phyloP scores from a whole-genome alignment of 805 yeast species.

The Ogataea methylovora region DNA sequence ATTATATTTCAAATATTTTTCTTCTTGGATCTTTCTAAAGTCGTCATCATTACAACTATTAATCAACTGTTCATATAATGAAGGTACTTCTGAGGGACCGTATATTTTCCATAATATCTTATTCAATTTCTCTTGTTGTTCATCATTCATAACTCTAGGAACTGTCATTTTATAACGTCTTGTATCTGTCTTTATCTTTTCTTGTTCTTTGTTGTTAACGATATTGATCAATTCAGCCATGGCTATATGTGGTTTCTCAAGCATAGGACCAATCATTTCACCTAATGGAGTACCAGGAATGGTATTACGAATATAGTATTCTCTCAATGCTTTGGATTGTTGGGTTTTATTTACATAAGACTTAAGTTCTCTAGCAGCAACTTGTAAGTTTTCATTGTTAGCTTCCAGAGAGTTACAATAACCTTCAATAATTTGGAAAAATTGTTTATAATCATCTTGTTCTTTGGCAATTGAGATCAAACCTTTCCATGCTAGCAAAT shows the following conservation, averaged over 20 bases:
- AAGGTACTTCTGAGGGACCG: constrained; percentile 42
- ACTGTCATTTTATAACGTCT: constrained; percentile 43
- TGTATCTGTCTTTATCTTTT: constrained; percentile 29
- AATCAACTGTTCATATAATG: constrained; percentile 47
- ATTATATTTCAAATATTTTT: constrained; percentile 48
- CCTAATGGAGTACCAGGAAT: constrained; percentile 53
- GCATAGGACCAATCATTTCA: constrained; percentile 38
- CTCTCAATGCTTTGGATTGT: constrained; percentile 27
- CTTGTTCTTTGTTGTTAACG: constrained; percentile 31
- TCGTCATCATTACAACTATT: constrained; percentile 50
- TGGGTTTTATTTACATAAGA: constrained; percentile 28
- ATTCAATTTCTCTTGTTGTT: constrained; percentile 30
- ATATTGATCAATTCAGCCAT: constrained; percentile 36
- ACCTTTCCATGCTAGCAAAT: constrained; percentile 79
- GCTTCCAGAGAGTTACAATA: constrained; percentile 34
- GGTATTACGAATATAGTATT: constrained; percentile 40
- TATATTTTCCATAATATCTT: constrained; percentile 40
- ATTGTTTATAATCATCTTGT: constrained; percentile 30
- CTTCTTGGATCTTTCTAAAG: constrained; percentile 51
- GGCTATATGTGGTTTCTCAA: constrained; percentile 40
- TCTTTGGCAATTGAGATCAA: constrained; percentile 39
- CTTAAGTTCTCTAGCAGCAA: constrained; percentile 39
- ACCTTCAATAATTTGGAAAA: constrained; percentile 39
- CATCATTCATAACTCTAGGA: constrained; percentile 34
- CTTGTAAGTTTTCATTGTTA: constrained; percentile 39